A percentile compares a stretch with the other conserved stretches of the same genome.
These are phyloP conservation scores for Lizanozyma gosingica DNA, from an alignment of 1,139 yeast species.

Conservation along the genomic window DNA sequence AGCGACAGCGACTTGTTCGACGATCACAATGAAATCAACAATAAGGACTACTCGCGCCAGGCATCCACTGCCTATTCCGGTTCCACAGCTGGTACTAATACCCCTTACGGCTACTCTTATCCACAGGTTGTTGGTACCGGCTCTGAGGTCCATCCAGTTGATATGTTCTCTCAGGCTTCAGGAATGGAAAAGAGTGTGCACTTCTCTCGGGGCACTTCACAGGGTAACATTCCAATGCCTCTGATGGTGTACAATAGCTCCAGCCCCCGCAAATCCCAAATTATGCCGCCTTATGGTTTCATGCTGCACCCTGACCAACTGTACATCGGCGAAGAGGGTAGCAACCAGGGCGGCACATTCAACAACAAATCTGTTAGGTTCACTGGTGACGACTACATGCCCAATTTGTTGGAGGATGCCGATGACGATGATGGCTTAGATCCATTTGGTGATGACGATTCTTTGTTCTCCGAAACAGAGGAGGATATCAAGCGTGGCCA, in stretches of 20 bases:
- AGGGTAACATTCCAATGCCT: neutral
- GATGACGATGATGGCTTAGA: slow-evolving; percentile 29
- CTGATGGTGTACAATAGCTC: slow-evolving; percentile 12
- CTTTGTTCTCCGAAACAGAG: slow-evolving; percentile 35
- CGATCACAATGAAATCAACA: slow-evolving; percentile 2
- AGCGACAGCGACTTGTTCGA: slow-evolving; percentile 10
- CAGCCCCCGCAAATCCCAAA: slow-evolving; percentile 17
- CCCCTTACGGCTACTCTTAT: neutral
- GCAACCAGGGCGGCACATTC: neutral
- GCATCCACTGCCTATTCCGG: slow-evolving; percentile 1
- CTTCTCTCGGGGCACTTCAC: neutral
- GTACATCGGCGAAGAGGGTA: slow-evolving; percentile 9
- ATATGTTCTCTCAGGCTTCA: neutral
- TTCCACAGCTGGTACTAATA: slow-evolving; percentile 1
- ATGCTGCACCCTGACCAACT: slow-evolving; percentile 8
- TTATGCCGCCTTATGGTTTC: slow-evolving; percentile 7
- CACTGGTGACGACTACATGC: slow-evolving; percentile 33
- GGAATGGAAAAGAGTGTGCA: no score
- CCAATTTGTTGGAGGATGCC: slow-evolving; percentile 35
- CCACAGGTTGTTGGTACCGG: neutral
- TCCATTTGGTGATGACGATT: slow-evolving; percentile 41
- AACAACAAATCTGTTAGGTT: slow-evolving; percentile 6
- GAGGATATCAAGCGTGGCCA: slow-evolving; percentile 29
- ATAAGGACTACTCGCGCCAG: slow-evolving; percentile 1
- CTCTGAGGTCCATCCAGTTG: neutral